These are phyloP conservation scores for Stachybotrys elegans DNA, from an alignment of 2,329 filamentous ascomycete genomes.

Conservation along the genomic window DNA sequence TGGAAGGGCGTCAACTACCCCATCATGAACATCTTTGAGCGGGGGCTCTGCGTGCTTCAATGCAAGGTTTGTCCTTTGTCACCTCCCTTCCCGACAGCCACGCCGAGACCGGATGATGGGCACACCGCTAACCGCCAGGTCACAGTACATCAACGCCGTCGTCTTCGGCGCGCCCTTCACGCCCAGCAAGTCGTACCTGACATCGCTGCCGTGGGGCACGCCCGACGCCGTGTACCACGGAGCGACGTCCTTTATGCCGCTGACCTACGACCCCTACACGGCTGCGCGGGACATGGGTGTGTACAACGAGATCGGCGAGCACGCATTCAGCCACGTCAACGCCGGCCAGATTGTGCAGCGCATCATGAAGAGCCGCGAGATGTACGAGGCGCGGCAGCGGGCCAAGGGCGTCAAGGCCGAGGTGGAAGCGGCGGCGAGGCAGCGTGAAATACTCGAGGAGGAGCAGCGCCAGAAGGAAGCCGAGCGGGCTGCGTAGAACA, in stretches of 20 bases:
- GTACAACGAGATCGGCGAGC: constrained; percentile 70
- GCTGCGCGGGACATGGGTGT: constrained; percentile 79
- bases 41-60: constrained; percentile 89
- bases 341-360: constrained; percentile 86
- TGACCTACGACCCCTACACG: constrained; percentile 74
- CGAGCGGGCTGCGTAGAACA: constrained; percentile 18
- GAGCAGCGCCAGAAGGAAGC: constrained; percentile 48
- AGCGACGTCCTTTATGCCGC: constrained; percentile 84
- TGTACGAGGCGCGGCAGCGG: constrained; percentile 88
- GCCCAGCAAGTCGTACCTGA: constrained; percentile 74
- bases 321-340: constrained; percentile 83
- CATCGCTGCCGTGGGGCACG: constrained; percentile 65
- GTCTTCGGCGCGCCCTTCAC: constrained; percentile 88
- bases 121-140: constrained; percentile 12
- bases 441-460: constrained; percentile 58
- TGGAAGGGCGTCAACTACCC: constrained; percentile 98
- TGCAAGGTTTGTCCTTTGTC: constrained; percentile 62
- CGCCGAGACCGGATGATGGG: constrained; percentile 2
- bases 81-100: not conserved
- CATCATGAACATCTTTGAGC: constrained; percentile 99
- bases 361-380: constrained; percentile 78
- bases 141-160: constrained; percentile 77
- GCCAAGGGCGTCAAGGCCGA: constrained; percentile 84
- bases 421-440: constrained; percentile 61
- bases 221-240: constrained; percentile 89